Conservation (phyloP, 106 monocot species). For the Agapanthus africanus region DNA sequence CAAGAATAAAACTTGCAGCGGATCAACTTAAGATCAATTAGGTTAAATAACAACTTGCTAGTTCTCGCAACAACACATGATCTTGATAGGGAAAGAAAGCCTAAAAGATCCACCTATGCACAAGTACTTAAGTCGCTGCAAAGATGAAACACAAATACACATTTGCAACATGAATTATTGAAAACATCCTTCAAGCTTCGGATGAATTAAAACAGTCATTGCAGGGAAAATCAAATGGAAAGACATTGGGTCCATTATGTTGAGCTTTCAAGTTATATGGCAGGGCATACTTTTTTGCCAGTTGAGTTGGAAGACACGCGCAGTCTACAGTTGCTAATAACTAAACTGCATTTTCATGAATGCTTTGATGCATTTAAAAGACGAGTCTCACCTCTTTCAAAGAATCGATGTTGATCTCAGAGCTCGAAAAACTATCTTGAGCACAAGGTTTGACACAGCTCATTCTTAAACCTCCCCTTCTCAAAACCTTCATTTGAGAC, state of each 20-base stretch:
- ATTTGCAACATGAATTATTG: not conserved
- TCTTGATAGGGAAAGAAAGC: too few relatives aligned
- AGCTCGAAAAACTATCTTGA: slow-evolving; percentile 58
- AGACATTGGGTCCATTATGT: not conserved
- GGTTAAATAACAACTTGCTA: too few relatives aligned
- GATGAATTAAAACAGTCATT: not conserved
- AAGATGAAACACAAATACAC: not conserved
- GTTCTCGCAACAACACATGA: too few relatives aligned
- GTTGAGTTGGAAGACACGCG: not conserved
- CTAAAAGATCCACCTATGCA: not conserved
- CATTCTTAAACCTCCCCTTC: slow-evolving; percentile 43
- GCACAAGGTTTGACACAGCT: slow-evolving; percentile 46
- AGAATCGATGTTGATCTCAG: slow-evolving; percentile 70
- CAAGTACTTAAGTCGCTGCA: not conserved
- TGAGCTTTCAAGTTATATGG: not conserved
- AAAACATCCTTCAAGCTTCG: not conserved
- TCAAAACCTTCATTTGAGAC: slow-evolving; percentile 70
- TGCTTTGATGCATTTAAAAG: not conserved
- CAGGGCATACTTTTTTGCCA: not conserved
- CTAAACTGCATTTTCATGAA: not conserved
- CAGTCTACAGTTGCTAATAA: not conserved
- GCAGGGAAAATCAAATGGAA: not conserved
- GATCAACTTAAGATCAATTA: too few relatives aligned
- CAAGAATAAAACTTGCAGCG: not conserved
- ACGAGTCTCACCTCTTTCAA: slow-evolving; percentile 63